Evolutionary conservation across 179 eudicot genomes (phyloP), one percentile per base, ranked within the genome.

Genomic region (Beta macrorhiza): DNA sequence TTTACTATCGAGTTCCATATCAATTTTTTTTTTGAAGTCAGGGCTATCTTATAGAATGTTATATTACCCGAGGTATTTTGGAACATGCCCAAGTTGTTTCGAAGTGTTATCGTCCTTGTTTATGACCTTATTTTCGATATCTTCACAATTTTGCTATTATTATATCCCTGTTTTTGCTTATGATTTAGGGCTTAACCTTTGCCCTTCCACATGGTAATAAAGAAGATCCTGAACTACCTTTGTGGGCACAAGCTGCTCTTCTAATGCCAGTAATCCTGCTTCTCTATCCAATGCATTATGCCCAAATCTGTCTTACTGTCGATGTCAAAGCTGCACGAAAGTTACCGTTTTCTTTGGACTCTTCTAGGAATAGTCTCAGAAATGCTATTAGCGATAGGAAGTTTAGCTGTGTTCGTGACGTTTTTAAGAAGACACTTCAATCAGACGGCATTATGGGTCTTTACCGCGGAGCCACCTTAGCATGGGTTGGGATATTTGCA

Each of bases 391-490:
- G 77, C 73, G 57, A 16, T 29, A 57, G 83, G 80, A 79, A 83
- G 49, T 83, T 79, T 71, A 57, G 22, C 32, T 82, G 80, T 83
- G 17, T 62, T 15, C 19, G 67, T 67, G 82, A 75, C 37, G 82
- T 83, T 22, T 67, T 11, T 16, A 79, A 47, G 72, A 83, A 62
- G 80, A 75, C 80, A 51, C 37, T 75, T 4, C 29, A 29, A 49
- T 69, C 25, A 7, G 85, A 83, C 42, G 85, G 85, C 63, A 45
- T 75, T 68, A 2, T 14, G 37, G 85, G 85, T 51, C 69, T 79
- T 49, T 83, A 79, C 62, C 79, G 83, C 17, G 85, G 85, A 68
- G 75, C 19, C 51, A 19, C 45, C 32, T 16, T 37, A 11, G n/a
- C 72, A 32, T 68, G 76, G 55, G 20, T 75, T 73, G 82, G 62